Evolutionary conservation across 805 yeast species (phyloP), one percentile per base, ranked within the genome.

Genomic region (Tetrapisispora phaffii): DNA sequence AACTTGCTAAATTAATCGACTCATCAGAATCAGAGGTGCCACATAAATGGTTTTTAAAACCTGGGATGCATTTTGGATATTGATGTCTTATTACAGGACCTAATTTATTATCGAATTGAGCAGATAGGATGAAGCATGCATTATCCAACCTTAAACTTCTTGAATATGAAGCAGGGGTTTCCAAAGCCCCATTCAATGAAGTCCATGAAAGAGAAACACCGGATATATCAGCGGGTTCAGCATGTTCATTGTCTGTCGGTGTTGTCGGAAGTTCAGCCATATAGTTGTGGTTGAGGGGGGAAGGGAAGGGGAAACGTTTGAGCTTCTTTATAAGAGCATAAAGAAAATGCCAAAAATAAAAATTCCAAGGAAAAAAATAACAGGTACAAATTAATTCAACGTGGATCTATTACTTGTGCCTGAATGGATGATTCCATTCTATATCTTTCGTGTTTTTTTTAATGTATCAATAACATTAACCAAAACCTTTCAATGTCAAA

Each of bases 71-170:
- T 13, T 55, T 47, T 0, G 94, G 90, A 42, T 74, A 71, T 55
- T 81, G 88, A 51, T 75, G 74, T 43, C 69, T 68, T 28, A 87
- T 63, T 4, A 75, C 68, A 0, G 93, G 81, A 0, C 96, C 96
- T 44, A 77, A 70, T 54, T 76, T 81, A 50, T 81, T 77, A 59
- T 87, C 93, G 60, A 87, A 88, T 63, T 84, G 89, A 1, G 90
- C 84, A 6, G 87, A 72, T 28, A 86, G 54, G 20, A 82, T 71
- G 55, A 71, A 81, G 44, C 75, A 75, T 15, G 76, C 74, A 53
- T 77, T 74, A 28, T 41, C 38, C 20, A 19, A 7, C 15, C 34
- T 35, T n/a, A 42, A 26, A 16, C 23, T 28, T 17, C 51, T 85
- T 32, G 37, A 29, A 12, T 41, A 29, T n/a, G 13, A 10, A 10